These are phyloP conservation scores for Aspergillaceae sp. DNA, from an alignment of 2,329 filamentous ascomycete species.

Conservation along the genomic window DNA sequence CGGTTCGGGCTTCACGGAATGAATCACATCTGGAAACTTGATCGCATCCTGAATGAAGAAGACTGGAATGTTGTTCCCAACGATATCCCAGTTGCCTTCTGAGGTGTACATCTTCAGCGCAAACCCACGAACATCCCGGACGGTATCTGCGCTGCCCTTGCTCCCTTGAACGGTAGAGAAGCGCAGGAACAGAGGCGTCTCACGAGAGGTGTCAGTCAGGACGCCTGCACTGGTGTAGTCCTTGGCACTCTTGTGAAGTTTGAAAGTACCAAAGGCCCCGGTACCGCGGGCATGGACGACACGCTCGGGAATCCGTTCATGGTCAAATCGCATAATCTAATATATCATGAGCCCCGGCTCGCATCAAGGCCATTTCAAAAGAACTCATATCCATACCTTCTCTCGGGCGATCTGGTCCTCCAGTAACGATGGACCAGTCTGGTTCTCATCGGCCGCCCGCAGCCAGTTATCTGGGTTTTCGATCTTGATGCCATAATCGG, in stretches of 20 bases:
- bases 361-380: background rate
- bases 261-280: slow-evolving; percentile 60
- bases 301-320: slow-evolving; percentile 60
- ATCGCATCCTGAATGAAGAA: slow-evolving; percentile 37
- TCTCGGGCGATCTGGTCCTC: slow-evolving; percentile 67
- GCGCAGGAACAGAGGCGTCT: slow-evolving; percentile 58
- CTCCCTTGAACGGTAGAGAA: slow-evolving; percentile 73
- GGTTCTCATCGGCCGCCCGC: slow-evolving; percentile 52
- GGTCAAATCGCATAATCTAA: slow-evolving; percentile 59
- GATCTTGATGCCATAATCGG: slow-evolving; percentile 68
- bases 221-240: slow-evolving; percentile 57
- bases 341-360: background rate
- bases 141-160: slow-evolving; percentile 68
- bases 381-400: slow-evolving; percentile 45
- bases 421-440: slow-evolving; percentile 58
- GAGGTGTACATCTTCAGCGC: slow-evolving; percentile 69
- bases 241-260: slow-evolving; percentile 52
- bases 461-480: slow-evolving; percentile 71
- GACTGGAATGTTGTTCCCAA: slow-evolving; percentile 35
- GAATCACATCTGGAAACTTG: slow-evolving; percentile 34
- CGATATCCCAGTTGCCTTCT: slow-evolving; percentile 60
- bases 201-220: slow-evolving; percentile 58
- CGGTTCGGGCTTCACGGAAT: slow-evolving; percentile 34
- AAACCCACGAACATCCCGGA: slow-evolving; percentile 75
- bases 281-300: slow-evolving; percentile 60